phyloP scores from a whole-genome alignment of 148 eudicot genomes.

The Chenopodium quinoa region DNA sequence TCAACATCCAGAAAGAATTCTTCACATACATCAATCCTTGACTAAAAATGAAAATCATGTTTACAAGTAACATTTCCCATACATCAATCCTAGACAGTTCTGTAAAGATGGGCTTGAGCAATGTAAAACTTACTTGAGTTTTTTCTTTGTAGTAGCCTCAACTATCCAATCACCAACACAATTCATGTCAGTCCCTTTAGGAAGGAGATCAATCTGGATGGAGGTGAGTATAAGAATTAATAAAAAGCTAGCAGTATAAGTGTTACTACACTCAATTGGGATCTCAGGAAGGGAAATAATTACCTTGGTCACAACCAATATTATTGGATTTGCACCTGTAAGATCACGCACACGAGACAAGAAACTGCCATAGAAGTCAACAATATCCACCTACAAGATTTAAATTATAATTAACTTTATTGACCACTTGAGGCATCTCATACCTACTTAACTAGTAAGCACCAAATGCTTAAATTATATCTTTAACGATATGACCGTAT shows the following conservation, averaged over 20 bases:
- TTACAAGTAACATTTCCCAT: background rate
- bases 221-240: slow-evolving; percentile 4
- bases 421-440: background rate
- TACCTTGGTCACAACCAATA: slow-evolving; percentile 93
- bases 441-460: background rate
- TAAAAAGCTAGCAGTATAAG: slow-evolving; percentile 12
- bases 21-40: background rate
- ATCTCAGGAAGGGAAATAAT: background rate
- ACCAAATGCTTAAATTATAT: background rate
- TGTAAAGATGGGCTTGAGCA: background rate
- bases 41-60: background rate
- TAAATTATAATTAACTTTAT: slow-evolving; percentile 6
- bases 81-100: too few species aligned
- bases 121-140: slow-evolving; percentile 69
- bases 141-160: slow-evolving; percentile 79
- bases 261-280: background rate
- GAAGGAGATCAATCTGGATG: slow-evolving; percentile 94
- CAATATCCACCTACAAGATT: slow-evolving; percentile 74
- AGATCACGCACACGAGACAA: slow-evolving; percentile 90
- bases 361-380: slow-evolving; percentile 96
- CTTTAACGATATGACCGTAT: background rate
- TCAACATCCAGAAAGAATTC: background rate
- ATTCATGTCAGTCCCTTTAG: slow-evolving; percentile 87
- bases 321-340: slow-evolving; percentile 94
- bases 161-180: slow-evolving; percentile 97